A percentile compares a stretch with the other conserved stretches of the same genome.
These are phyloP conservation scores for Aristolochia californica DNA, from an alignment of 164 flowering plant species.

Conservation along the genomic window DNA sequence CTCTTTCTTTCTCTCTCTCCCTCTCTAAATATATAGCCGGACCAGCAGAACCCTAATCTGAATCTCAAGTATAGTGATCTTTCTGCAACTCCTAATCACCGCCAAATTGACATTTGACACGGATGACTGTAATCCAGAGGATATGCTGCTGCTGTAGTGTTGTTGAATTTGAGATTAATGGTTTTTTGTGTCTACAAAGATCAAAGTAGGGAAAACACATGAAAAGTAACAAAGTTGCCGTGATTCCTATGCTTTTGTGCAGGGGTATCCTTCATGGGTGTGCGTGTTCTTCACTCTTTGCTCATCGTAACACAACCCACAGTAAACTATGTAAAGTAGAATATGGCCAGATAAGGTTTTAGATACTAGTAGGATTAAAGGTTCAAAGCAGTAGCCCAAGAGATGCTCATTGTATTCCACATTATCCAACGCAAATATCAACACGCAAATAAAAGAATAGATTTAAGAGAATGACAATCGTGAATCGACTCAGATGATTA, in stretches of 20 bases:
- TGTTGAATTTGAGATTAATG: neutral
- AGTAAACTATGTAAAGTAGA: neutral
- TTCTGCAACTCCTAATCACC: neutral
- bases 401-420: neutral
- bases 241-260: conserved; percentile 3
- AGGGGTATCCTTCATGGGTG: conserved; percentile 3
- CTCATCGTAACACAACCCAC: neutral
- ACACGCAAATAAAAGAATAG: neutral
- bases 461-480: neutral
- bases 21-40: too few species aligned
- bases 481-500: neutral
- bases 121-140: neutral
- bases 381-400: neutral
- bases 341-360: neutral
- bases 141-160: conserved; percentile 1
- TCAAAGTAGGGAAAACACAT: neutral
- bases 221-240: neutral
- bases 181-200: neutral
- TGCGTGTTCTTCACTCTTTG: neutral
- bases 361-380: conserved; percentile 1
- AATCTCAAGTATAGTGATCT: too few species aligned
- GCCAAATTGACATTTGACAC: neutral
- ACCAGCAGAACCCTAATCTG: too few species aligned
- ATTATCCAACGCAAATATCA: neutral
- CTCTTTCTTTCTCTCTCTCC: too few species aligned